Base-by-base conservation (phyloP, 2,329 filamentous ascomycete species). In the Colletotrichum ledebouriae region DNA sequence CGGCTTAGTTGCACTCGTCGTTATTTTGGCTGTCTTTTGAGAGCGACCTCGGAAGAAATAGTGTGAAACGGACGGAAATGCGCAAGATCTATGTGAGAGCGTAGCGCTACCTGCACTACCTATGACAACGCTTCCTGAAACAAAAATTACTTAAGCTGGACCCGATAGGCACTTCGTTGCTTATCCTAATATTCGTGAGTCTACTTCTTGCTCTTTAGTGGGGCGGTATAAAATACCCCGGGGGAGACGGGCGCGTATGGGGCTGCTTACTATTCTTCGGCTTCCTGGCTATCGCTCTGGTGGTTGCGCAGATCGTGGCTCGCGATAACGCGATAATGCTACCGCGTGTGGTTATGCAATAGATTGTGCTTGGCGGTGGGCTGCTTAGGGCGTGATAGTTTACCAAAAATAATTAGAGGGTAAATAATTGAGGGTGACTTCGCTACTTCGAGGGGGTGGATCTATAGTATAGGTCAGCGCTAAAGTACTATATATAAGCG, bases 201-300 rank as follows among this genome's bases (percentile, higher is more conserved):
- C 78, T 88, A 12, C 76, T 89, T 11, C 78, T 89, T 3, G 86
- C 85, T 13, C 78, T 89, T 39, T 83, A 88, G 73, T 89, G 85
- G 83, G 87, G 86, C 11, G 87, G 87, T 9, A 78, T 82, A 37
- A 75, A 75, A 33, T 84, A 85, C 60, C 56, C 85, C 2, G 89
- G 86, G 87, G 78, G 73, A 65, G 80, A 79, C 75, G 76, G 80
- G 10, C 78, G 76, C 15, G 79, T 87, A 57, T 74, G 79, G 46
- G 76, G 72, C 12, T 72, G 79, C 9, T 73, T 80, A 29, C 70
- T 75, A 17, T 59, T 73, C 11, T 75, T 72, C 22, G 68, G 39
- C n/a, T 67, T 77, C 4, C 71, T 78, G 25, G 4, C 25, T 25
- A 25, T 25, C 25, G 25, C 25, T 25, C 25, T 25, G 25, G 25